Conservation (phyloP, 139 green algal genomes). For the Chlamydomonas incerta region DNA sequence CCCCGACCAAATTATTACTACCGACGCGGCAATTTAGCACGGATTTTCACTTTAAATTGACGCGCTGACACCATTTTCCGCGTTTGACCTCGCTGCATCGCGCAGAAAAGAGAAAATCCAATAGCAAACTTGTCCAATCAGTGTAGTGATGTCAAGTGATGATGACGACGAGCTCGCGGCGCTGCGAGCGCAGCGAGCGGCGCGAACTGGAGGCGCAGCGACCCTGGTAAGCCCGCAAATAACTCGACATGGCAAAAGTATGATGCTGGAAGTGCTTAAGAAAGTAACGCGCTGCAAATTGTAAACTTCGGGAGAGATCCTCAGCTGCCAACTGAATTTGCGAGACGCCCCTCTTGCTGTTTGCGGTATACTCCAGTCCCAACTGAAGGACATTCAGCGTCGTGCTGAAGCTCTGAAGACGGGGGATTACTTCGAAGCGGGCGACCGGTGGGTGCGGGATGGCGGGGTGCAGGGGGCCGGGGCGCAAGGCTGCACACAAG, state of each 20-base stretch:
- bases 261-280: too few relatives aligned
- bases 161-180: constrained; percentile 76
- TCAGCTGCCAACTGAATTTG: too few relatives aligned
- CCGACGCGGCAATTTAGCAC: too few relatives aligned
- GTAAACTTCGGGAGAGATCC: too few relatives aligned
- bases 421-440: constrained; percentile 23
- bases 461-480: background rate
- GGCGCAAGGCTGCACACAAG: too few relatives aligned
- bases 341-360: too few relatives aligned
- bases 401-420: background rate
- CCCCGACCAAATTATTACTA: too few relatives aligned
- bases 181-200: constrained; percentile 61
- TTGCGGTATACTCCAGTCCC: constrained; percentile 45
- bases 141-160: constrained; percentile 50
- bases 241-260: too few relatives aligned
- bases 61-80: too few relatives aligned
- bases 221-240: constrained; percentile 47
- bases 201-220: constrained; percentile 45
- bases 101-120: background rate
- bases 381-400: constrained; percentile 47
- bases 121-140: background rate
- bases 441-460: background rate
- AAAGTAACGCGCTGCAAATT: too few relatives aligned
- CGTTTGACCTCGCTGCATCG: background rate
- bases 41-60: too few relatives aligned